These are phyloP conservation scores for Leccinum pellstonianum DNA, from an alignment of 768 basidiomycete genomes.

Conservation along the genomic window DNA sequence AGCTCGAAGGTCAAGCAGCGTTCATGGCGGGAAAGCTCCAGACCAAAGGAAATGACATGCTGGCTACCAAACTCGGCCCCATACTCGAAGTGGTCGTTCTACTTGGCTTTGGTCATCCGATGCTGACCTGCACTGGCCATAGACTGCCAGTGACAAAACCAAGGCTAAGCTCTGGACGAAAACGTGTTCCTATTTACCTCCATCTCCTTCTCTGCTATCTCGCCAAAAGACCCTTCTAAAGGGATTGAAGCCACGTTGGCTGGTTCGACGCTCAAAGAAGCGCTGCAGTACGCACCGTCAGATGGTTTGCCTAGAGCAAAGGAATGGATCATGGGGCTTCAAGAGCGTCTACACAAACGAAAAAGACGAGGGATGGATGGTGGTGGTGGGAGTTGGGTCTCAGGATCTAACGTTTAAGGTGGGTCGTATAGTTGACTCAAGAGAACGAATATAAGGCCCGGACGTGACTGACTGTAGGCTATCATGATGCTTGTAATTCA, in stretches of 20 bases:
- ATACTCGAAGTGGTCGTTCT: constrained; percentile 65
- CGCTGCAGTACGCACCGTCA: constrained; percentile 72
- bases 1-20: constrained; percentile 91
- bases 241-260: too few species aligned
- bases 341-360: constrained; percentile 62
- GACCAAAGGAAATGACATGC: constrained; percentile 92
- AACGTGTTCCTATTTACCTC: neutral
- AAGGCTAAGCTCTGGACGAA: constrained; percentile 39
- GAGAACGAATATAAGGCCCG: neutral
- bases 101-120: neutral
- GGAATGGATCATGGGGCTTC: constrained; percentile 65
- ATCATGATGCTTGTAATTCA: constrained; percentile 63
- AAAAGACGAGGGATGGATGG: constrained; percentile 59
- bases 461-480: constrained; percentile 40
- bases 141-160: constrained; percentile 28
- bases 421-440: neutral
- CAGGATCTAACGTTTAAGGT: constrained; percentile 84
- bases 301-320: constrained; percentile 55
- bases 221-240: too few species aligned
- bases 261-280: constrained; percentile 18
- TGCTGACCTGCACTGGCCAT: neutral
- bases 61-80: constrained; percentile 85
- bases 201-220: too few species aligned
- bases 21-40: constrained; percentile 96
- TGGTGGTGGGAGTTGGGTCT: constrained; percentile 71